These are phyloP conservation scores for Komagataella kurtzmanii DNA, from an alignment of 805 yeast genomes.

Conservation along the genomic window DNA sequence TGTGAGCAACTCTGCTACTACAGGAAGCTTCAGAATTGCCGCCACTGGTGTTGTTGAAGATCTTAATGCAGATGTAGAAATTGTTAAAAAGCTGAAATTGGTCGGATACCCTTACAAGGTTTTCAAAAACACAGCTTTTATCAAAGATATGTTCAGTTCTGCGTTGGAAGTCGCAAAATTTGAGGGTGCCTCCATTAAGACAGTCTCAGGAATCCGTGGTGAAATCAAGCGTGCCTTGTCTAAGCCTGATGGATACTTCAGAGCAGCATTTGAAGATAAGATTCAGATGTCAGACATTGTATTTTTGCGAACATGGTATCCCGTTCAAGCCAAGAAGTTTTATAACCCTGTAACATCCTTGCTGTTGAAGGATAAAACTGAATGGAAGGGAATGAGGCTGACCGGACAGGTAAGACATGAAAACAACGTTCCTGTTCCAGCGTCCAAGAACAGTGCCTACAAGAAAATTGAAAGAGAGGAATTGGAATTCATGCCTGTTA, in stretches of 20 bases:
- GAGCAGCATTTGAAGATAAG: constrained; percentile 97
- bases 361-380: constrained; percentile 58
- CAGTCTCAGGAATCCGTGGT: constrained; percentile 96
- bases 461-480: constrained; percentile 71
- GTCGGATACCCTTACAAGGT: constrained; percentile 93
- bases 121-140: constrained; percentile 91
- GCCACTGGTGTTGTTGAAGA: constrained; percentile 96
- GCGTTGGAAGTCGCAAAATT: constrained; percentile 93
- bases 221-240: constrained; percentile 92
- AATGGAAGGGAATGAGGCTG: constrained; percentile 94
- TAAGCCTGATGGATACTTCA: constrained; percentile 87
- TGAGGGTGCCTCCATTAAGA: constrained; percentile 94
- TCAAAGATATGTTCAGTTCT: constrained; percentile 90
- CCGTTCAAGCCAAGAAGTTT: constrained; percentile 78
- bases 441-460: constrained; percentile 33
- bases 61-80: constrained; percentile 78
- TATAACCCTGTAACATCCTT: constrained; percentile 95
- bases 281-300: constrained; percentile 82
- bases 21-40: constrained; percentile 86
- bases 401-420: constrained; percentile 91
- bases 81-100: constrained; percentile 88
- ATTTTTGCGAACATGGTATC: constrained; percentile 92
- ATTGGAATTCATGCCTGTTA: constrained; percentile 76
- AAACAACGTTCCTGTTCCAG: constrained; percentile 49
- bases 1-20: constrained; percentile 71